Conservation (phyloP, 169 alveolate genomes). For the Plasmodium blacklocki region DNA sequence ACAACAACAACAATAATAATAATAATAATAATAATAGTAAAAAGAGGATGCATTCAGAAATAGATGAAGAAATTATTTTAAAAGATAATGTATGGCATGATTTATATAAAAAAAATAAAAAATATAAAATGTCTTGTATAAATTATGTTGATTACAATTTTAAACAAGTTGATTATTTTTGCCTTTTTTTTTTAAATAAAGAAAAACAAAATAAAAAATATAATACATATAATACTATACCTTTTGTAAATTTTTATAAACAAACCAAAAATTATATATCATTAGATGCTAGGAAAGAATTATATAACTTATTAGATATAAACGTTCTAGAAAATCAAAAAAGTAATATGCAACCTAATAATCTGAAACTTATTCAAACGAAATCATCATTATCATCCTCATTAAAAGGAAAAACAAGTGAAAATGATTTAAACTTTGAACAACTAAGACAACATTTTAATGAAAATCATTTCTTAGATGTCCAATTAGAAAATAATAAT, state of each 20-base stretch:
- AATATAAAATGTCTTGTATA: neutral
- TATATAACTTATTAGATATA: slow-evolving; percentile 35
- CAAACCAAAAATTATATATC: slow-evolving; percentile 33
- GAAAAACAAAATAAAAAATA: slow-evolving; percentile 10
- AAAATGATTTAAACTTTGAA: slow-evolving; percentile 25
- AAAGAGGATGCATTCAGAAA: slow-evolving; percentile 29
- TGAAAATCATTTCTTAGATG: slow-evolving; percentile 40
- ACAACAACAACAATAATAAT: no score
- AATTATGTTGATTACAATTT: slow-evolving; percentile 29
- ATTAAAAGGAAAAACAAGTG: neutral
- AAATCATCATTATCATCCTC: slow-evolving; percentile 40
- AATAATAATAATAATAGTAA: slow-evolving; percentile 17
- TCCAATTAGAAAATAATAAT: slow-evolving; percentile 12
- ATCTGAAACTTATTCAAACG: slow-evolving; percentile 24
- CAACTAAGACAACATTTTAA: slow-evolving; percentile 43
- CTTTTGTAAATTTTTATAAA: slow-evolving; percentile 46
- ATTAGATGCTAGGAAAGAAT: slow-evolving; percentile 45
- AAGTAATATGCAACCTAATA: slow-evolving; percentile 14
- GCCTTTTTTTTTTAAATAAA: slow-evolving; percentile 24
- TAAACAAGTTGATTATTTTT: slow-evolving; percentile 12
- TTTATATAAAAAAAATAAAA: slow-evolving; percentile 22
- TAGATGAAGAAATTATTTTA: slow-evolving; percentile 46
- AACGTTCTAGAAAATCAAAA: slow-evolving; percentile 35
- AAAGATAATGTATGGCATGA: slow-evolving; percentile 28
- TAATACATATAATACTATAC: slow-evolving; percentile 10